Conservation (phyloP, 768 basidiomycete species). For the Suillus ampliporus region DNA sequence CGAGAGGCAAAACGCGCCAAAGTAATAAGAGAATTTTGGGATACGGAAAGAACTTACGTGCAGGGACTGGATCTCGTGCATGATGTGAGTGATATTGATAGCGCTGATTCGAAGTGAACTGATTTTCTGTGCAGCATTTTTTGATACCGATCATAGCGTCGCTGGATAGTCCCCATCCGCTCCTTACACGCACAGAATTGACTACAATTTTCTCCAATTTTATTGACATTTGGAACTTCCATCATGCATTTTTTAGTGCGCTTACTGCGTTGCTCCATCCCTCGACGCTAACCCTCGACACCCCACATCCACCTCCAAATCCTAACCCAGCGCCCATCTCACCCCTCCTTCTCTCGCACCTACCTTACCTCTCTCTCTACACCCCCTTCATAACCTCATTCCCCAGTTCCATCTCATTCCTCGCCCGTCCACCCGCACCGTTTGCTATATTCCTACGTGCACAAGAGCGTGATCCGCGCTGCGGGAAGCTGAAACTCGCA, state of each 20-base stretch:
- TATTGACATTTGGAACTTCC: conserved; percentile 90
- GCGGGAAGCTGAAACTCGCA: conserved; percentile 75
- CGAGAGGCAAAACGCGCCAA: conserved; percentile 63
- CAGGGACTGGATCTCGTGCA: conserved; percentile 85
- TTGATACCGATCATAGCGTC: conserved; percentile 79
- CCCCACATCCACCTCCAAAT: conserved; percentile 14
- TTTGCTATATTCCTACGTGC: conserved; percentile 68
- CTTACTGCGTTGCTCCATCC: conserved; percentile 50
- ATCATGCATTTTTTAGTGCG: conserved; percentile 72
- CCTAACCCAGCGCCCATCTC: conserved; percentile 52
- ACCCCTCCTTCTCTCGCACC: conserved; percentile 74
- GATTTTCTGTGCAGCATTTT: conserved; percentile 64
- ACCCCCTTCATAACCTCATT: conserved; percentile 86
- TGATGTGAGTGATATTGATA: conserved; percentile 57
- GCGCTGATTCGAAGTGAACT: conserved; percentile 13
- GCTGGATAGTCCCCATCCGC: conserved; percentile 66
- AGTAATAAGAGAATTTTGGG: conserved; percentile 80
- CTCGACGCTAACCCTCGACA: conserved; percentile 7
- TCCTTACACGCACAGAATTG: conserved; percentile 72
- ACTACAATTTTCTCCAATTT: conserved; percentile 86
- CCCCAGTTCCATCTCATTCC: conserved; percentile 62
- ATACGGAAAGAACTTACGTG: conserved; percentile 82
- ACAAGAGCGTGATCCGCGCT: conserved; percentile 72
- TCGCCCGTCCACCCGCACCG: conserved; percentile 43
- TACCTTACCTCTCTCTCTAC: conserved; percentile 88